Base-by-base conservation (phyloP, 495 filamentous ascomycete genomes). In the Halenospora varia region DNA sequence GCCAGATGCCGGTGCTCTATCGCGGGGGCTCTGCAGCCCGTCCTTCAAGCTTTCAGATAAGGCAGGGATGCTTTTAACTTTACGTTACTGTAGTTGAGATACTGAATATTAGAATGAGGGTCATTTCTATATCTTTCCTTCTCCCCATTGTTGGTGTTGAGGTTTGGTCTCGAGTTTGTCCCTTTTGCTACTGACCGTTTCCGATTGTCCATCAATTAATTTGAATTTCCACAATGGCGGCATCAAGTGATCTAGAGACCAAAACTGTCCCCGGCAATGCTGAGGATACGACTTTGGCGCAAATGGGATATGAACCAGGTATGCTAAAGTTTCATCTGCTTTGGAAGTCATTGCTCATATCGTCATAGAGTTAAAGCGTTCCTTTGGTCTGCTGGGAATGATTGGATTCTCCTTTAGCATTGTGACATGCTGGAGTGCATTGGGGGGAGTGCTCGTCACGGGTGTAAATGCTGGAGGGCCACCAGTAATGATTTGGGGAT, bases 341-440 rank as follows among this genome's bases (percentile, higher is more conserved):
- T 35, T 35, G n/a, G 6, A 55, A 47, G 9, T 11, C 20, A 19
- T 25, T 40, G 22, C 29, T 46, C 22, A 64, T 25, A 25, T 24
- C 13, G 10, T 23, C 9, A 18, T 39, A 80, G 81, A 83, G 66
- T 72, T 83, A 58, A 81, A 80, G 59, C 74, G 81, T 13, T 77
- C 77, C 10, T 84, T 82, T 53, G 73, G 81, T n/a, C 59, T 83
- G 44, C 62, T 84, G 29, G 78, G 77, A 48, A 84, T 84, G 80
- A 71, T 84, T 48, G 81, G 79, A 2, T 83, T 84, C 66, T 76
- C 72, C 51, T 83, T 84, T 66, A 78, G 73, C 51, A 77, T 84
- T 46, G 79, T 84, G n/a, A 81, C 79, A 46, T 73, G 72, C 64
- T 83, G 81, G 79, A 78, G 73, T 10, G 79, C 80, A 13, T 68